phyloP scores from a whole-genome alignment of 805 yeast species.

The Barnettozyma siamensis region DNA sequence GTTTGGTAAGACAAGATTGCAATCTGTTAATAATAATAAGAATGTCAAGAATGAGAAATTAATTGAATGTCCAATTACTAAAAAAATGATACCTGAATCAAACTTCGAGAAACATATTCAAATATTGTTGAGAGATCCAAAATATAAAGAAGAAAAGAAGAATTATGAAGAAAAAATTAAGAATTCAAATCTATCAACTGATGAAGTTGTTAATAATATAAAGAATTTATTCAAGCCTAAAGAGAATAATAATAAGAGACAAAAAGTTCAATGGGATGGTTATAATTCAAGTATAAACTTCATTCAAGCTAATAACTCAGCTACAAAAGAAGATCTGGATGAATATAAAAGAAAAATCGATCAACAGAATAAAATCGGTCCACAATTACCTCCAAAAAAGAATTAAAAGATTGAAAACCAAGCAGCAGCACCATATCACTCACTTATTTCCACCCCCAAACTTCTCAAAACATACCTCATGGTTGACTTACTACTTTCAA shows the following conservation, averaged over 20 bases:
- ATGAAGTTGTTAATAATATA: slow-evolving; percentile 58
- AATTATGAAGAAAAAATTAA: slow-evolving; percentile 54
- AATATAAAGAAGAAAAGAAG: slow-evolving; percentile 59
- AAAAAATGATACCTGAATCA: slow-evolving; percentile 60
- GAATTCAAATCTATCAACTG: slow-evolving; percentile 42
- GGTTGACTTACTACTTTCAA: not conserved
- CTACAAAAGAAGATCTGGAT: slow-evolving; percentile 22
- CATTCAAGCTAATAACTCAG: slow-evolving; percentile 17
- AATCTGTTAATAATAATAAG: slow-evolving; percentile 21
- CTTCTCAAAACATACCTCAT: not conserved
- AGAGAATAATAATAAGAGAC: slow-evolving; percentile 19
- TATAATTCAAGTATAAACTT: slow-evolving; percentile 22
- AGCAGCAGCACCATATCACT: too few species aligned
- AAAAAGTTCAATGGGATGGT: slow-evolving; percentile 32
- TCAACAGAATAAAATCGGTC: not conserved
- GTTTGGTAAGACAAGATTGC: slow-evolving; percentile 63
- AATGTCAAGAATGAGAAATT: slow-evolving; percentile 28
- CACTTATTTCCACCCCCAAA: not conserved
- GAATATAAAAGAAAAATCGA: slow-evolving; percentile 18
- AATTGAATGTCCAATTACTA: slow-evolving; percentile 77
- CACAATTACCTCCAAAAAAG: slow-evolving; percentile 1
- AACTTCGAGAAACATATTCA: slow-evolving; percentile 68
- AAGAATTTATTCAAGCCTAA: slow-evolving; percentile 35
- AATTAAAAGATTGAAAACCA: not conserved
- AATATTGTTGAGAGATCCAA: slow-evolving; percentile 69